These are phyloP conservation scores for Mycena belliarum DNA, from an alignment of 768 basidiomycete species.

Conservation along the genomic window DNA sequence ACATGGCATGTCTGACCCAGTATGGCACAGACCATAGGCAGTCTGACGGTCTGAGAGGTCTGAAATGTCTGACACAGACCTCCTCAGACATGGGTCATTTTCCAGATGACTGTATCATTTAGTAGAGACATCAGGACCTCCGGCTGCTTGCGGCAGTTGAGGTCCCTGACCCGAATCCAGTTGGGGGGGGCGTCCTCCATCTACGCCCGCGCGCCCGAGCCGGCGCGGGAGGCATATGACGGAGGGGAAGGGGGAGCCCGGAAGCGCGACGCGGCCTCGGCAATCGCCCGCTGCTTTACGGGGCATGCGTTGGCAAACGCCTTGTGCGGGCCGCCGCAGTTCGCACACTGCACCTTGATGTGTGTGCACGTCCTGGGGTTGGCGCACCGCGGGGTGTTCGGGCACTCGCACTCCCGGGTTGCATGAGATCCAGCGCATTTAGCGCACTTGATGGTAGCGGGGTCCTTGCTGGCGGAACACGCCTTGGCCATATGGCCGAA, in stretches of 20 bases:
- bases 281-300: not conserved
- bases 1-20: too few species aligned
- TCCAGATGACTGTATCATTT: too few species aligned
- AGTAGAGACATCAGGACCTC: slow-evolving; percentile 3
- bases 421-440: not conserved
- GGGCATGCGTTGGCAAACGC: not conserved
- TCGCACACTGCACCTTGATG: not conserved
- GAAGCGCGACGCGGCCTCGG: not conserved
- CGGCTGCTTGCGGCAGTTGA: slow-evolving; percentile 1
- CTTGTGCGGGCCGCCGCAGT: slow-evolving; percentile 1
- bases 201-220: not conserved
- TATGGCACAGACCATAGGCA: too few species aligned
- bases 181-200: not conserved
- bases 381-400: not conserved
- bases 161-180: not conserved
- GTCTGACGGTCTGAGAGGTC: too few species aligned
- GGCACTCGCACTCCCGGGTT: not conserved
- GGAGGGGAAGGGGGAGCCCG: not conserved
- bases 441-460: not conserved
- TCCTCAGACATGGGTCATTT: too few species aligned
- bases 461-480: not conserved
- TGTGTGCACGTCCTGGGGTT: slow-evolving; percentile 1
- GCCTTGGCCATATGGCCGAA: slow-evolving; percentile 7
- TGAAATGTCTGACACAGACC: too few species aligned
- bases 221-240: slow-evolving; percentile 4